Evolutionary conservation across 805 yeast species (phyloP).

Genomic region (Kluyveromyces wickerhamii): DNA sequence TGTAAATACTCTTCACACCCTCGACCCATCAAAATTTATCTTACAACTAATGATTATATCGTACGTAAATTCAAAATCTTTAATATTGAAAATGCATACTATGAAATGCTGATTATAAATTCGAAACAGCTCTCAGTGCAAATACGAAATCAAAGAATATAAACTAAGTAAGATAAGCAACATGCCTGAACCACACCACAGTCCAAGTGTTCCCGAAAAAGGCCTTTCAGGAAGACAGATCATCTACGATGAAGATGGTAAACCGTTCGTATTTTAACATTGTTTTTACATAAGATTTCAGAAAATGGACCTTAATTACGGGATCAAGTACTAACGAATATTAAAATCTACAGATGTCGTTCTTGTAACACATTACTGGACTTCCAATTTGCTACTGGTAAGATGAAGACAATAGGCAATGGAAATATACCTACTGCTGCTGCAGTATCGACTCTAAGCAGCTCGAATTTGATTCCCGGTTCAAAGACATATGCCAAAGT

Average conservation of each 20-base stretch:
- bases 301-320: conserved; percentile 3
- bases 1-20: no score
- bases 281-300: not conserved
- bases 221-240: conserved; percentile 63
- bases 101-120: no score
- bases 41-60: no score
- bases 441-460: conserved; percentile 16
- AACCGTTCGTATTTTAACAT: conserved; percentile 59
- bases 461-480: conserved; percentile 14
- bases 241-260: conserved; percentile 78
- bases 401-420: conserved; percentile 6
- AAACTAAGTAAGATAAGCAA: no score
- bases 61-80: no score
- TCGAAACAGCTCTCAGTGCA: no score
- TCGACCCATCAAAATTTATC: no score
- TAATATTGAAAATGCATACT: no score
- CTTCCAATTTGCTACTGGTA: conserved; percentile 55
- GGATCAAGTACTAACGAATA: conserved; percentile 5
- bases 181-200: no score
- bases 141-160: no score
- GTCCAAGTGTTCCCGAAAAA: no score
- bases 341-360: conserved; percentile 52
- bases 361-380: conserved; percentile 78
- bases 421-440: conserved; percentile 12
- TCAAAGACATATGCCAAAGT: conserved; percentile 35